phyloP scores from a whole-genome alignment of 148 eudicot species.

The Chenopodium formosanum region DNA sequence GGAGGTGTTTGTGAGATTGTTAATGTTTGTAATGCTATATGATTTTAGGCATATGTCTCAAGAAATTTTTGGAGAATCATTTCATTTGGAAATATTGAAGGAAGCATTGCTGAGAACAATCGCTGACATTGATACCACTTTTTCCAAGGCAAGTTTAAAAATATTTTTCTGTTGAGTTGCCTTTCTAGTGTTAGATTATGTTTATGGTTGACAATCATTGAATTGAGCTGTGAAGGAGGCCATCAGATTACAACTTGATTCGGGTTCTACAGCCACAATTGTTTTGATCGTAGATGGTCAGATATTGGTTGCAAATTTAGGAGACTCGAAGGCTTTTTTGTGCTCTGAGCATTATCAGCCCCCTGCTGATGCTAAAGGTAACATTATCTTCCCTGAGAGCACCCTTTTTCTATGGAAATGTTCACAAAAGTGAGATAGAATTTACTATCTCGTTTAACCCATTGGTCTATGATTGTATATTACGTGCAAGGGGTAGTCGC shows the following conservation, averaged over 20 bases:
- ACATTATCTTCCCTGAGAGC: conserved; percentile 25
- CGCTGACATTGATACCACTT: conserved; percentile 71
- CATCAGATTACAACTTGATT: conserved; percentile 55
- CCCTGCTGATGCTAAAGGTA: conserved; percentile 81
- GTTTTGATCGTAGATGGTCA: conserved; percentile 68
- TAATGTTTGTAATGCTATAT: conserved; percentile 23
- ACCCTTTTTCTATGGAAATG: conserved; percentile 14
- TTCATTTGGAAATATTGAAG: conserved; percentile 81
- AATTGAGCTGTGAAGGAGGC: conserved; percentile 73
- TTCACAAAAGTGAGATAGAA: neutral
- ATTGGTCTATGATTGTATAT: neutral
- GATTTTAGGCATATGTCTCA: conserved; percentile 55
- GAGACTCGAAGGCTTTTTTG: conserved; percentile 90
- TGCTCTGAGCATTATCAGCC: conserved; percentile 83
- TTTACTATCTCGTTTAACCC: neutral
- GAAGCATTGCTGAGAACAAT: conserved; percentile 84
- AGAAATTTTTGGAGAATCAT: conserved; percentile 50
- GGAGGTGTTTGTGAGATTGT: neutral
- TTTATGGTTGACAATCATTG: conserved; percentile 27
- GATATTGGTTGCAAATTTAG: conserved; percentile 86
- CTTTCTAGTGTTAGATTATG: conserved; percentile 2
- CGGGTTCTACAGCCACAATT: conserved; percentile 90
- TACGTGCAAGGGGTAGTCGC: neutral
- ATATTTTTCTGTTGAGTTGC: neutral
- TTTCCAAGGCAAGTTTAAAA: conserved; percentile 59